Percentiles rank a stretch among this genome's conserved stretches.
These are phyloP conservation scores for Trichoderma sp. DNA, from an alignment of 2,329 filamentous ascomycete species.

Conservation along the genomic window DNA sequence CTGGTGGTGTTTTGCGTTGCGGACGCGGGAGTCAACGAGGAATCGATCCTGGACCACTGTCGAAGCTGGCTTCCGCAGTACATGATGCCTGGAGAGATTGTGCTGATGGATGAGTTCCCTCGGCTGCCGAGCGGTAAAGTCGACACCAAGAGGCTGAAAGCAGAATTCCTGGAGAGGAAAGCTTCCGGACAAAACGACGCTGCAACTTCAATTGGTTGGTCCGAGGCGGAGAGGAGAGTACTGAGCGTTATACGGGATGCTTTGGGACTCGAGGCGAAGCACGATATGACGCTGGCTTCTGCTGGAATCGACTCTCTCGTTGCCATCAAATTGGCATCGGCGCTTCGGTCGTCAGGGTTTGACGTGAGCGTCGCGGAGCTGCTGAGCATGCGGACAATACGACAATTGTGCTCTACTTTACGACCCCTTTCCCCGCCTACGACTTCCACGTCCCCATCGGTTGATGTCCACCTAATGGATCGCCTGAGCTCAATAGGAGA, in stretches of 20 bases:
- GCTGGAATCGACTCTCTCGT: slow-evolving; percentile 66
- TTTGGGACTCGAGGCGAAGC: slow-evolving; percentile 44
- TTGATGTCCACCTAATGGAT: slow-evolving; percentile 30
- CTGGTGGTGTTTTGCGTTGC: slow-evolving; percentile 75
- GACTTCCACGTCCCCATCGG: background rate
- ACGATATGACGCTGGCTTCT: slow-evolving; percentile 50
- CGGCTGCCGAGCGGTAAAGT: slow-evolving; percentile 82
- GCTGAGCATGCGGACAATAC: slow-evolving; percentile 55
- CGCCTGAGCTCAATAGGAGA: slow-evolving; percentile 31
- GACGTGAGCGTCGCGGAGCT: slow-evolving; percentile 62
- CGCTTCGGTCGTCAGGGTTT: slow-evolving; percentile 60
- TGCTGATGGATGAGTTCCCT: slow-evolving; percentile 67
- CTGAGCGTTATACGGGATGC: slow-evolving; percentile 45
- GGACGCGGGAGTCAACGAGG: slow-evolving; percentile 42
- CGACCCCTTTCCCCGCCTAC: background rate
- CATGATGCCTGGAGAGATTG: slow-evolving; percentile 79
- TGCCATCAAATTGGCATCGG: slow-evolving; percentile 59
- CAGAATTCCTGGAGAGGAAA: slow-evolving; percentile 46
- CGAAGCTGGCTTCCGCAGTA: slow-evolving; percentile 75
- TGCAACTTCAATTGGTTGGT: slow-evolving; percentile 25
- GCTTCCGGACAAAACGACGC: slow-evolving; percentile 4
- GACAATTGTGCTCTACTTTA: slow-evolving; percentile 35
- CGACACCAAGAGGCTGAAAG: slow-evolving; percentile 66
- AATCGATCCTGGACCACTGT: slow-evolving; percentile 61
- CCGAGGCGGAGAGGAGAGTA: slow-evolving; percentile 40